Conservation (phyloP, 805 yeast species). For the Nakazawaea peltata region DNA sequence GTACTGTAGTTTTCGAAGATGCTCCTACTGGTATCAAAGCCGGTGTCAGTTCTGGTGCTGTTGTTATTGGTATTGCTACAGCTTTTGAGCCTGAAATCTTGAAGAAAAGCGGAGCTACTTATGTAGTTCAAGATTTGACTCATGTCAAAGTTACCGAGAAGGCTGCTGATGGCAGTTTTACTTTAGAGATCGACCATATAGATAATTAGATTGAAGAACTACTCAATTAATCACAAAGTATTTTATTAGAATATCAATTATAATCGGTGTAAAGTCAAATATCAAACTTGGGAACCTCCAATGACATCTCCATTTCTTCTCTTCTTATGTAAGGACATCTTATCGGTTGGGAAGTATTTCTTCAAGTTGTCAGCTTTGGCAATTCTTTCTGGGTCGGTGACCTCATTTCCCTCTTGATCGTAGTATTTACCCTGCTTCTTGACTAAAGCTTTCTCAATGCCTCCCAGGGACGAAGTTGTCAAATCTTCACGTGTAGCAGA, state of each 20-base stretch:
- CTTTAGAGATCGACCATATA: constrained; percentile 32
- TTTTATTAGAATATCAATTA: too few relatives aligned
- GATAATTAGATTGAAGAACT: too few relatives aligned
- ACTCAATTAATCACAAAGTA: too few relatives aligned
- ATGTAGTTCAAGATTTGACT: constrained; percentile 67
- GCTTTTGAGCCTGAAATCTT: constrained; percentile 65
- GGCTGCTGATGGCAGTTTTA: constrained; percentile 33
- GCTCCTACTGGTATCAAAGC: constrained; percentile 85
- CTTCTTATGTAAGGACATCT: constrained; percentile 4
- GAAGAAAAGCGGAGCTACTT: constrained; percentile 70
- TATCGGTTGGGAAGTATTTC: constrained; percentile 8
- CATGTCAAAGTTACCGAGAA: constrained; percentile 52
- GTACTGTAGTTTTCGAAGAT: constrained; percentile 70
- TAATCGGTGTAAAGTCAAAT: too few relatives aligned
- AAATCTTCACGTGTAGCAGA: too few relatives aligned
- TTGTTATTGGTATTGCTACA: constrained; percentile 76
- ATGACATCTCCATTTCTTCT: constrained; percentile 5
- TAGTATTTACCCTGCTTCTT: constrained; percentile 9
- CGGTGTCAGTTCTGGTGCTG: constrained; percentile 77
- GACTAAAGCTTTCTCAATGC: too few relatives aligned
- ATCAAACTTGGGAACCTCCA: too few relatives aligned
- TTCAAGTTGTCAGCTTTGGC: neutral
- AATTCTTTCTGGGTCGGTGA: constrained; percentile 22
- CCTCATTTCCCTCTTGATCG: constrained; percentile 12
- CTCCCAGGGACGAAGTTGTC: too few relatives aligned